A percentile compares a stretch with the other conserved stretches of the same genome.
Conservation (phyloP, 2,329 filamentous ascomycete species). For the Phialocephala subalpina region DNA sequence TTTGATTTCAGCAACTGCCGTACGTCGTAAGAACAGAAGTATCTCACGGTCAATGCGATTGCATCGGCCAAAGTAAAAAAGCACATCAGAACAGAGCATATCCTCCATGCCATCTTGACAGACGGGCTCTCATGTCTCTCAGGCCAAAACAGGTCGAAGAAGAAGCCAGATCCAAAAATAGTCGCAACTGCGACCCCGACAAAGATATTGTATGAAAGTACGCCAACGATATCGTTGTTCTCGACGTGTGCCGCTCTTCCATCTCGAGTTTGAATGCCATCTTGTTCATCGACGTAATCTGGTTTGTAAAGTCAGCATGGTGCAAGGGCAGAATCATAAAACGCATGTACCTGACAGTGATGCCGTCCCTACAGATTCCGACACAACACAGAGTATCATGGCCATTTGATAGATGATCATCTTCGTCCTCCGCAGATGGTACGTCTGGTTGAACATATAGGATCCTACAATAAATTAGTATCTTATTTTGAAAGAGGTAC, state of each 20-base stretch:
- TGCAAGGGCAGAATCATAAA: background rate
- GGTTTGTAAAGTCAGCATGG: constrained; percentile 10
- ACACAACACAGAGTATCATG: constrained; percentile 64
- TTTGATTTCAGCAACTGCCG: background rate
- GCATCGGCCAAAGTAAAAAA: constrained; percentile 56
- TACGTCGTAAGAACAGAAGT: background rate
- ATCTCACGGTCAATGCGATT: constrained; percentile 53
- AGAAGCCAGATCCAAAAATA: constrained; percentile 66
- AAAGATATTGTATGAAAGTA: constrained; percentile 65
- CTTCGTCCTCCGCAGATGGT: constrained; percentile 63
- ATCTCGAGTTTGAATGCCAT: constrained; percentile 51
- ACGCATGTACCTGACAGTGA: constrained; percentile 56
- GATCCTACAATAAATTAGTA: constrained; percentile 47
- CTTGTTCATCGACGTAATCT: constrained; percentile 64
- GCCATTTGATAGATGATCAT: constrained; percentile 67
- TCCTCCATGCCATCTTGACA: constrained; percentile 62
- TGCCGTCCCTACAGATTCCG: constrained; percentile 63
- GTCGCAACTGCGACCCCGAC: constrained; percentile 63
- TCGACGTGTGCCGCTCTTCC: constrained; percentile 51
- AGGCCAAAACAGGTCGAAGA: constrained; percentile 69
- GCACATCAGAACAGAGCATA: constrained; percentile 56
- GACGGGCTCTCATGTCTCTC: constrained; percentile 56
- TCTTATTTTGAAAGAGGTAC: too few relatives aligned
- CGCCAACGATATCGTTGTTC: constrained; percentile 63
- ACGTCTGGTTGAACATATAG: constrained; percentile 65